Percentiles rank a stretch among this genome's conserved stretches.
These are phyloP conservation scores for Moricandia moricandioides DNA, from an alignment of 345 rosid species.

Conservation along the genomic window DNA sequence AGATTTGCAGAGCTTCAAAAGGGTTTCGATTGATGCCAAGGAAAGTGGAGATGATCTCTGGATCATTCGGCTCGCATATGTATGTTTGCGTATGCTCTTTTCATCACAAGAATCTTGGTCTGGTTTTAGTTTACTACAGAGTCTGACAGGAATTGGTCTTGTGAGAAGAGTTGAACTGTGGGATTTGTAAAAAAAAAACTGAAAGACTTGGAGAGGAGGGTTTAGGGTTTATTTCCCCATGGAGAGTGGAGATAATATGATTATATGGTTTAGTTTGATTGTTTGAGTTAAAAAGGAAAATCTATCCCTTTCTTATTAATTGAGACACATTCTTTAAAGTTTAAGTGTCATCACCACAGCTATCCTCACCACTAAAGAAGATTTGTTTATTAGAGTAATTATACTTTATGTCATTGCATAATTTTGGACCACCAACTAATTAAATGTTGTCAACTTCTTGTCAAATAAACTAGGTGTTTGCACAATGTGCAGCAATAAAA, in stretches of 20 bases:
- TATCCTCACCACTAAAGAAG: too few species aligned
- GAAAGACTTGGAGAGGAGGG: neutral
- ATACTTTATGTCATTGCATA: too few species aligned
- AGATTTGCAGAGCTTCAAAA: conserved; percentile 54
- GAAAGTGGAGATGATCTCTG: conserved; percentile 13
- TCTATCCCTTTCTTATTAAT: neutral
- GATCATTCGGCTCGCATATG: conserved; percentile 40
- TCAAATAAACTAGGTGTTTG: too few species aligned
- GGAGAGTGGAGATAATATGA: neutral
- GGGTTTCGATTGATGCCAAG: conserved; percentile 45
- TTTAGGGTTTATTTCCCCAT: neutral
- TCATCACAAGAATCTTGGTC: conserved; percentile 8
- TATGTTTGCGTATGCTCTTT: neutral
- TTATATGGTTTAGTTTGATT: neutral
- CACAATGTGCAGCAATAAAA: too few species aligned
- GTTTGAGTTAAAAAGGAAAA: neutral
- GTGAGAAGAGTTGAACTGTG: neutral
- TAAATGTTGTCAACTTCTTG: too few species aligned
- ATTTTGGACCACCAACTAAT: too few species aligned
- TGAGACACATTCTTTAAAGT: too few species aligned
- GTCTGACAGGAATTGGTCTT: neutral
- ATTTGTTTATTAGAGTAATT: too few species aligned
- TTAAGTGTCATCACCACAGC: too few species aligned
- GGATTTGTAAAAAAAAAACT: neutral
- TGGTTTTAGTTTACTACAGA: neutral